phyloP scores from a whole-genome alignment of 2,329 filamentous ascomycete genomes.

The Ceratocystiopsis brevicomis region DNA sequence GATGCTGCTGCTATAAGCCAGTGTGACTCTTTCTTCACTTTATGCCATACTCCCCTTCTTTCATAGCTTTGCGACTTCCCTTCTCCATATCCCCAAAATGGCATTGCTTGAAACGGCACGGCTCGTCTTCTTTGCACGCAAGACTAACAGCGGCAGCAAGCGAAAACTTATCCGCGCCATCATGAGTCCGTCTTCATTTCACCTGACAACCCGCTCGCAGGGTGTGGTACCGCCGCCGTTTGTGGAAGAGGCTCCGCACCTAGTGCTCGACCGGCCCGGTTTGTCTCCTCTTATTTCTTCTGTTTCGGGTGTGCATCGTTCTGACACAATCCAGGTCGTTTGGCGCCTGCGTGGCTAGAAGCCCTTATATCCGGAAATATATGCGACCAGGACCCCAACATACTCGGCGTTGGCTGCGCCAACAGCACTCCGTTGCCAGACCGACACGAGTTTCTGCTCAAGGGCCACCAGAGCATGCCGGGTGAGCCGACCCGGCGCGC shows the following conservation, averaged over 20 bases:
- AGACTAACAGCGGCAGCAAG: slow-evolving; percentile 2
- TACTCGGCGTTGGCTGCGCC: slow-evolving; percentile 8
- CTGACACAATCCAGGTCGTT: slow-evolving; percentile 4
- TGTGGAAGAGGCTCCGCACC: slow-evolving; percentile 4
- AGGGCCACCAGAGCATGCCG: slow-evolving; percentile 9
- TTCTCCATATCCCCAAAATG: slow-evolving; percentile 1
- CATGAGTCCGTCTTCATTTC: slow-evolving; percentile 7
- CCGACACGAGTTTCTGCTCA: slow-evolving; percentile 9
- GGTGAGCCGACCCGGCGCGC: slow-evolving; percentile 2
- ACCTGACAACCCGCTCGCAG: slow-evolving; percentile 5
- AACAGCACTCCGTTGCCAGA: background rate
- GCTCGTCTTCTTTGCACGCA: slow-evolving; percentile 4
- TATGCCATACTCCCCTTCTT: too few species aligned
- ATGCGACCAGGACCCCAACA: background rate
- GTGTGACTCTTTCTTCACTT: too few species aligned
- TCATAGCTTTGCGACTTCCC: background rate
- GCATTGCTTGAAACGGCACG: slow-evolving; percentile 3
- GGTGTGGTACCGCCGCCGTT: slow-evolving; percentile 2
- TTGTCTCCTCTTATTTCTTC: background rate
- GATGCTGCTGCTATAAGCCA: too few species aligned
- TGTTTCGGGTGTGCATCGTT: too few species aligned
- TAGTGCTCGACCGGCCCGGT: slow-evolving; percentile 3
- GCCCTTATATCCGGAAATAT: slow-evolving; percentile 8
- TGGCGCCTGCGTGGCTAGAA: slow-evolving; percentile 11
- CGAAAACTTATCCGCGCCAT: slow-evolving; percentile 5